Conservation (phyloP, 2,329 filamentous ascomycete genomes). For the Metarhizium brunneum region DNA sequence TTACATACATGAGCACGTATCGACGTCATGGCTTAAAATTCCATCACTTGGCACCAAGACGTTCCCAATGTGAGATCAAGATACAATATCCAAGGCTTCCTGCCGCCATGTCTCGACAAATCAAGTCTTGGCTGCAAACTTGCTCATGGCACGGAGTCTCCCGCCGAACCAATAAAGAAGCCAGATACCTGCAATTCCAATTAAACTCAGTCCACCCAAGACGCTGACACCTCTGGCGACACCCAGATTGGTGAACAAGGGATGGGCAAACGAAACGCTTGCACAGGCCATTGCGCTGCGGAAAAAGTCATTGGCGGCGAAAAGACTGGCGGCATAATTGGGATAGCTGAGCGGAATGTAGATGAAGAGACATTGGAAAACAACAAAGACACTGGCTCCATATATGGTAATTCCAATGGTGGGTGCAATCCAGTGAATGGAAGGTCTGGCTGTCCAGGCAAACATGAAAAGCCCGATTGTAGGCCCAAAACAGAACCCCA, state of each 20-base stretch:
- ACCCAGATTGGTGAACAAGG: slow-evolving; percentile 50
- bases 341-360: slow-evolving; percentile 29
- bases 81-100: too few species aligned
- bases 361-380: too few species aligned
- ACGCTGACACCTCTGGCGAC: slow-evolving; percentile 40
- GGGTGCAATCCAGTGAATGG: slow-evolving; percentile 20
- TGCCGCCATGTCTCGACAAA: too few species aligned
- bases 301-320: slow-evolving; percentile 53
- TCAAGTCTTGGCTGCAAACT: slow-evolving; percentile 35
- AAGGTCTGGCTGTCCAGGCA: slow-evolving; percentile 22
- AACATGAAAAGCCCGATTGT: slow-evolving; percentile 28
- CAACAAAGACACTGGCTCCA: too few species aligned
- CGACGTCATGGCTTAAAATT: too few species aligned
- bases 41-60: too few species aligned
- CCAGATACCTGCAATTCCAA: too few species aligned
- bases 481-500: too few species aligned
- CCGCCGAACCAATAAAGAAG: too few species aligned
- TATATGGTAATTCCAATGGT: slow-evolving; percentile 21
- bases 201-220: too few species aligned
- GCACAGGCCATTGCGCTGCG: slow-evolving; percentile 49
- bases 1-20: too few species aligned
- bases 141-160: slow-evolving; percentile 16
- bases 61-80: too few species aligned
- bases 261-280: slow-evolving; percentile 49
- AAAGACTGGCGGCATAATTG: slow-evolving; percentile 47